These are phyloP conservation scores for Cladosporium sp. DNA, from an alignment of 2,329 filamentous ascomycete genomes.

Conservation along the genomic window DNA sequence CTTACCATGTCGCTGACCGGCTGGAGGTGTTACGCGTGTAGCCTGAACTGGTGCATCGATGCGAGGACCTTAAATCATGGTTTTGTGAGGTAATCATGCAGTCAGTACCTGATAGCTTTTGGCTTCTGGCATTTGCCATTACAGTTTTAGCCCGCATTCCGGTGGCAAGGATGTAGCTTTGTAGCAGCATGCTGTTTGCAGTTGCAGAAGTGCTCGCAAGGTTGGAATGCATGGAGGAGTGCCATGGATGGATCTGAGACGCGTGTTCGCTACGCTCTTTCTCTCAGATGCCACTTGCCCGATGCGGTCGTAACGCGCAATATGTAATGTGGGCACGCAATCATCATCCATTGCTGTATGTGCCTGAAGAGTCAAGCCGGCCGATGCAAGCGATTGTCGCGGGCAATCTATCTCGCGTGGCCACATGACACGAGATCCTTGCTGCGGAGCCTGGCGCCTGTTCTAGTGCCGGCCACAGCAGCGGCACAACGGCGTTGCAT, in stretches of 20 bases:
- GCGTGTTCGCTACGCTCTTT: neutral
- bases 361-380: neutral
- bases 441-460: neutral
- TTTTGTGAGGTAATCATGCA: too few relatives aligned
- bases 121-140: constrained; percentile 1
- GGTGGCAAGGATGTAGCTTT: neutral
- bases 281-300: neutral
- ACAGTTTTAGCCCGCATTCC: neutral
- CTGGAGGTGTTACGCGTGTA: too few relatives aligned
- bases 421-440: constrained; percentile 6
- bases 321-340: neutral
- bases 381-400: constrained; percentile 4
- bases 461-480: neutral
- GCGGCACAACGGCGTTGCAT: constrained; percentile 5
- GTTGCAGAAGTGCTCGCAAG: neutral
- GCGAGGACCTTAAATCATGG: too few relatives aligned
- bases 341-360: neutral
- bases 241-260: neutral
- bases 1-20: too few relatives aligned
- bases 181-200: neutral
- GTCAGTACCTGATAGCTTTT: too few relatives aligned
- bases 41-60: too few relatives aligned
- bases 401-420: constrained; percentile 11
- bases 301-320: neutral
- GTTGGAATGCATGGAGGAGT: too few relatives aligned